phyloP scores from a whole-genome alignment of 2,329 filamentous ascomycete species.

The Dactylellina drechsleri region DNA sequence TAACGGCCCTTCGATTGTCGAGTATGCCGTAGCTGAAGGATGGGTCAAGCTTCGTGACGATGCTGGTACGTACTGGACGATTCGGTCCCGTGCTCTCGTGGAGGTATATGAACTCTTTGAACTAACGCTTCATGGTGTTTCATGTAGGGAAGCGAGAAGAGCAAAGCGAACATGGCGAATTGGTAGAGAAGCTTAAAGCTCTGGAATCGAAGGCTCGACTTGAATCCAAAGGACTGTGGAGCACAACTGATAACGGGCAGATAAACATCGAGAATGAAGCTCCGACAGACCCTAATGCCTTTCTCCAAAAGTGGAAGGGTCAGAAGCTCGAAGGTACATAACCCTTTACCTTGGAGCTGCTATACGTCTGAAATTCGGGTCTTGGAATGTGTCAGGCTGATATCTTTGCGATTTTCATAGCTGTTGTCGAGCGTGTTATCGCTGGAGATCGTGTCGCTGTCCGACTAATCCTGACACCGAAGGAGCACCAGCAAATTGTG shows the following conservation, averaged over 20 bases:
- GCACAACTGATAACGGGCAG: conserved; percentile 69
- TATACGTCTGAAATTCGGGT: not conserved
- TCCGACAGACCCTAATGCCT: conserved; percentile 73
- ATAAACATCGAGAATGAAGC: conserved; percentile 86
- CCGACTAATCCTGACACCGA: conserved; percentile 80
- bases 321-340: conserved; percentile 77
- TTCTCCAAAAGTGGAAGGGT: conserved; percentile 85
- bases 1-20: conserved; percentile 80
- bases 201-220: conserved; percentile 81
- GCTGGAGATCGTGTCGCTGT: conserved; percentile 90
- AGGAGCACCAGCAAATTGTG: conserved; percentile 88
- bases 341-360: too few relatives aligned
- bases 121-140: conserved; percentile 16
- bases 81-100: not conserved
- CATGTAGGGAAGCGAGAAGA: conserved; percentile 69
- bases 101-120: too few relatives aligned
- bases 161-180: conserved; percentile 76
- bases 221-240: conserved; percentile 84
- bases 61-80: conserved; percentile 66
- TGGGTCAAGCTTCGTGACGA: conserved; percentile 96
- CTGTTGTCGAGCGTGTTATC: conserved; percentile 86
- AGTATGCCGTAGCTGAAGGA: conserved; percentile 84
- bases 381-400: not conserved
- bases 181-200: conserved; percentile 79
- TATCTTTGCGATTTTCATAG: conserved; percentile 46